Conservation (phyloP, 495 filamentous ascomycete species). For the Aspergillus affinis region DNA sequence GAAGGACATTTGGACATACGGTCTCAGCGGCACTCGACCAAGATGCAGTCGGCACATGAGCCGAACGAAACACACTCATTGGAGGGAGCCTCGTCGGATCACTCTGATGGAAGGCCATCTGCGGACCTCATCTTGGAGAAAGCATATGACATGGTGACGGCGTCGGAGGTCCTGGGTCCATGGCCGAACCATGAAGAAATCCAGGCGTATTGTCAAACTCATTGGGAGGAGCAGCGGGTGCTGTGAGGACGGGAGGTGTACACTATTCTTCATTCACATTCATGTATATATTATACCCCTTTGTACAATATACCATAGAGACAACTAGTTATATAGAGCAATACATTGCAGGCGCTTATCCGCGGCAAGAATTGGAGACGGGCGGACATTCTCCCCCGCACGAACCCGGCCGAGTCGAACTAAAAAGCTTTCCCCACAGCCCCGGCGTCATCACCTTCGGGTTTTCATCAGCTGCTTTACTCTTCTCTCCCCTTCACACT, state of each 20-base stretch:
- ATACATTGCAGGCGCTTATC: conserved; percentile 18
- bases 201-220: conserved; percentile 36
- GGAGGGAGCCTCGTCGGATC: conserved; percentile 5
- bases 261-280: conserved; percentile 29
- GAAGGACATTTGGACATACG: conserved; percentile 39
- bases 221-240: conserved; percentile 14
- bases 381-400: conserved; percentile 23
- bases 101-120: conserved; percentile 24
- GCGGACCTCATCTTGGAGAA: conserved; percentile 32
- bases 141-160: conserved; percentile 45
- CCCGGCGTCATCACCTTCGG: too few relatives aligned
- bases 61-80: neutral
- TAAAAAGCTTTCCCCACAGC: conserved; percentile 22
- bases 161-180: conserved; percentile 45
- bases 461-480: neutral
- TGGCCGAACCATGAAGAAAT: conserved; percentile 58
- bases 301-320: neutral
- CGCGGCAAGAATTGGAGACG: conserved; percentile 13
- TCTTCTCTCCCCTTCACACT: conserved; percentile 9
- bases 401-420: neutral
- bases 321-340: neutral
- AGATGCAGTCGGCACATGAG: neutral
- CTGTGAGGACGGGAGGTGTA: conserved; percentile 25
- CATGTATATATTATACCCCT: conserved; percentile 17
- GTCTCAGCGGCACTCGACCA: neutral